These are phyloP conservation scores for Kalanchoe fedtschenkoi DNA, from an alignment of 164 flowering plant species.

Conservation along the genomic window DNA sequence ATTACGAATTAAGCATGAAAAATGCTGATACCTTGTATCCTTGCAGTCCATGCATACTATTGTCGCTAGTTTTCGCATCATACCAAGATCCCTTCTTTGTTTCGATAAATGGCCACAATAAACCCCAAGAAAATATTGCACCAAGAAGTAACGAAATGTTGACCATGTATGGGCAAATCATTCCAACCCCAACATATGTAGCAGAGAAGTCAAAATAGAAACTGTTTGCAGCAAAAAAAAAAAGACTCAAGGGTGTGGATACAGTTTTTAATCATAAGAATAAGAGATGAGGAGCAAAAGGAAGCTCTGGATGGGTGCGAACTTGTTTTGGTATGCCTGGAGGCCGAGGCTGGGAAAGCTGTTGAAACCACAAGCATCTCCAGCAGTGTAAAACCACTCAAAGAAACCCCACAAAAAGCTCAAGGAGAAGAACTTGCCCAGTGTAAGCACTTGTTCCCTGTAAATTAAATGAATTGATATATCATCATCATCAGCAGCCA, in stretches of 20 bases:
- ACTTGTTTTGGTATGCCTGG: slow-evolving; percentile 23
- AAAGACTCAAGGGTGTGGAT: not conserved
- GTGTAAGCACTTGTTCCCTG: slow-evolving; percentile 29
- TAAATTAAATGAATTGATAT: not conserved
- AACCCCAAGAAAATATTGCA: slow-evolving; percentile 37
- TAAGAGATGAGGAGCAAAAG: not conserved
- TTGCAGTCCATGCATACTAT: slow-evolving; percentile 5
- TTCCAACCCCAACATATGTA: slow-evolving; percentile 42
- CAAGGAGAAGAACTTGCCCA: slow-evolving; percentile 20
- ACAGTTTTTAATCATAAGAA: not conserved
- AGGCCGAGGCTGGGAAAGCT: slow-evolving; percentile 39
- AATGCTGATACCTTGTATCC: not conserved
- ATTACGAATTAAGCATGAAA: not conserved
- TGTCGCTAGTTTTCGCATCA: not conserved
- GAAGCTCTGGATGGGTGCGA: not conserved
- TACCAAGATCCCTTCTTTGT: slow-evolving; percentile 8
- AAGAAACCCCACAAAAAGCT: slow-evolving; percentile 27
- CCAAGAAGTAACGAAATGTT: slow-evolving; percentile 35
- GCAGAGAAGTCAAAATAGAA: slow-evolving; percentile 44
- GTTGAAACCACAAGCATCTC: slow-evolving; percentile 30
- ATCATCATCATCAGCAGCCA: too few species aligned
- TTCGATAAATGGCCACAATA: slow-evolving; percentile 39
- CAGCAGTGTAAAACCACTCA: slow-evolving; percentile 36
- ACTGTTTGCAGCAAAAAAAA: slow-evolving; percentile 8
- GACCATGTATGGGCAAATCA: slow-evolving; percentile 38